Base-by-base conservation (phyloP, 441 rosid genomes). In the Adansonia madagascariensis region DNA sequence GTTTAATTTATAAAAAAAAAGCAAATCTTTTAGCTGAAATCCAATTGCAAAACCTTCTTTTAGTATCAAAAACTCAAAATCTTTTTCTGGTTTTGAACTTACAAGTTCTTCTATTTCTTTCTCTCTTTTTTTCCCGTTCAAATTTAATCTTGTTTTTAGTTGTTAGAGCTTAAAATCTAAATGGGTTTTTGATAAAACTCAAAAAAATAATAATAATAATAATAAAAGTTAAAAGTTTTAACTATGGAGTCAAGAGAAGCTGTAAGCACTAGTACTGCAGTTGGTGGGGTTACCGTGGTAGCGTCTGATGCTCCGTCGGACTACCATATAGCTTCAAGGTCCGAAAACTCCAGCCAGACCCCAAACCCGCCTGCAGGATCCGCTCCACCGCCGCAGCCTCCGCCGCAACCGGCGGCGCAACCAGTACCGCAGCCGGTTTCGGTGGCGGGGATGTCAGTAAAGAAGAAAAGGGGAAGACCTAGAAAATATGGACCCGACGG, bases 271-370 rank as follows among this genome's bases (percentile, higher is more conserved):
- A 85, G 84, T 72, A 85, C 85, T 49, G n/a, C 79, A 5, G 69
- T 57, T 56, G 59, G 68, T 73, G 94, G 92, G 44, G 92, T 91
- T 70, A 90, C 94, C 8, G 96, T 91, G 83, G 92, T 93, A 85
- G 90, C 95, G 88, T 93, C 98, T 77, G 92, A 93, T 83, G 94
- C 93, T 71, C 98, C 97, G 4, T 91, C 95, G 24, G 91, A 86
- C 53, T 93, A 82, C 82, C 92, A 85, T 73, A 82, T 93, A 75
- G 90, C 98, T 80, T 94, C 94, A 20, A 91, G 92, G 76, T 80
- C 94, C 73, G 91, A 86, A 50, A 90, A 85, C 80, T 72, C 84
- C 62, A 84, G 74, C 78, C 85, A 86, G 52, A 84, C 77, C 77
- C 85, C 86, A 35, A 86, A 73, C 68, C 80, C 78, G 50, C 63